Conservation (phyloP, 768 basidiomycete species). For the Boletus vinaceobasis region DNA sequence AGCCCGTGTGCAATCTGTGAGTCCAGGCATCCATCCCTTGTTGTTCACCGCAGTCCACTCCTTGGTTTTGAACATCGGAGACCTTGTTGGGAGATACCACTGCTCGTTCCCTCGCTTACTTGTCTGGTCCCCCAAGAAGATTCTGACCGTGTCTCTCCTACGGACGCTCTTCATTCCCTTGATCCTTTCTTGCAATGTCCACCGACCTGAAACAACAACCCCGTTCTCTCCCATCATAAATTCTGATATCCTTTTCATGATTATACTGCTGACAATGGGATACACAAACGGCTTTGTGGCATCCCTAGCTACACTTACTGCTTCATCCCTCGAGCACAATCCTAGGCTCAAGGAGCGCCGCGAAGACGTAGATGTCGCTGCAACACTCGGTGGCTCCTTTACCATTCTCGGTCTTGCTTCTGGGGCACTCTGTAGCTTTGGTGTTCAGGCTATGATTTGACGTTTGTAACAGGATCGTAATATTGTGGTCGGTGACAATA, state of each 20-base stretch:
- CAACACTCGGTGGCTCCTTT: slow-evolving; percentile 75
- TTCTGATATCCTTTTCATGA: slow-evolving; percentile 73
- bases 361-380: slow-evolving; percentile 83
- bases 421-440: slow-evolving; percentile 82
- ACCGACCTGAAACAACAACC: neutral
- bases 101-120: neutral
- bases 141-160: neutral
- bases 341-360: slow-evolving; percentile 59
- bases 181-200: neutral
- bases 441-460: slow-evolving; percentile 65
- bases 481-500: neutral
- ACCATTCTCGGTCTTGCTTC: slow-evolving; percentile 69
- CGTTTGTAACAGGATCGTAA: slow-evolving; percentile 6
- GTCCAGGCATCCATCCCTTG: neutral
- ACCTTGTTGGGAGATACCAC: neutral
- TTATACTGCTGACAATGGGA: slow-evolving; percentile 67
- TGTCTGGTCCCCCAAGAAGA: neutral
- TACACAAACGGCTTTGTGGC: slow-evolving; percentile 45
- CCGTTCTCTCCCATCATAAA: slow-evolving; percentile 47
- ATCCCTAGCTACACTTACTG: slow-evolving; percentile 73
- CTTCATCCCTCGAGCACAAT: slow-evolving; percentile 78
- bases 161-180: neutral
- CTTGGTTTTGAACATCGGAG: neutral
- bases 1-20: neutral
- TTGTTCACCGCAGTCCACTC: neutral